Evolutionary conservation across 2,329 filamentous ascomycete genomes (phyloP).

Genomic region (Fusarium brevicatenulatum): DNA sequence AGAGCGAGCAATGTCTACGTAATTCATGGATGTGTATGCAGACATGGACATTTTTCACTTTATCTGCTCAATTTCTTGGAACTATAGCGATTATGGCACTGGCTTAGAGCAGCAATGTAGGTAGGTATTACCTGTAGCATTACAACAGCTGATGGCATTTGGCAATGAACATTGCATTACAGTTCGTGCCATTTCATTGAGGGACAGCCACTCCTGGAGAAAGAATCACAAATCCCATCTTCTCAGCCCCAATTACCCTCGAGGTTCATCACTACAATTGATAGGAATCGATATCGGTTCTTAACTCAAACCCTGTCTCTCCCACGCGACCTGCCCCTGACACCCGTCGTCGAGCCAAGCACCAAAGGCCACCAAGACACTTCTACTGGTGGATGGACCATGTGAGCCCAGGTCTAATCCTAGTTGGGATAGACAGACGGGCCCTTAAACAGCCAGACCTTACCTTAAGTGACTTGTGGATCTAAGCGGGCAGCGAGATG

Average conservation of each 20-base stretch:
- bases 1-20: not conserved
- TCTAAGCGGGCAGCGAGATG: conserved; percentile 27
- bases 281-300: conserved; percentile 9
- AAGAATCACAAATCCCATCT: not conserved
- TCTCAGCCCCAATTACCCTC: not conserved
- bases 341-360: conserved; percentile 31
- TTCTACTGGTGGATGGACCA: conserved; percentile 35
- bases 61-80: not conserved
- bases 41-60: not conserved
- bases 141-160: not conserved
- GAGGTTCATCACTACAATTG: not conserved
- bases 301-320: conserved; percentile 31
- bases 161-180: not conserved
- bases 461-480: conserved; percentile 32
- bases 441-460: conserved; percentile 11
- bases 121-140: not conserved
- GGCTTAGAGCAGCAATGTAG: not conserved
- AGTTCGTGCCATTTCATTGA: not conserved
- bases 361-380: conserved; percentile 33
- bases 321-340: conserved; percentile 42
- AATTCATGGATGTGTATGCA: not conserved
- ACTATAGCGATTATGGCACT: not conserved
- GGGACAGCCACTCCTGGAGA: not conserved
- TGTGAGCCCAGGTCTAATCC: conserved; percentile 24
- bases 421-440: conserved; percentile 23